Evolutionary conservation across 2,329 filamentous ascomycete species (phyloP), one percentile per base, ranked within the genome.

Genomic region (Cryphonectria carpinicola): DNA sequence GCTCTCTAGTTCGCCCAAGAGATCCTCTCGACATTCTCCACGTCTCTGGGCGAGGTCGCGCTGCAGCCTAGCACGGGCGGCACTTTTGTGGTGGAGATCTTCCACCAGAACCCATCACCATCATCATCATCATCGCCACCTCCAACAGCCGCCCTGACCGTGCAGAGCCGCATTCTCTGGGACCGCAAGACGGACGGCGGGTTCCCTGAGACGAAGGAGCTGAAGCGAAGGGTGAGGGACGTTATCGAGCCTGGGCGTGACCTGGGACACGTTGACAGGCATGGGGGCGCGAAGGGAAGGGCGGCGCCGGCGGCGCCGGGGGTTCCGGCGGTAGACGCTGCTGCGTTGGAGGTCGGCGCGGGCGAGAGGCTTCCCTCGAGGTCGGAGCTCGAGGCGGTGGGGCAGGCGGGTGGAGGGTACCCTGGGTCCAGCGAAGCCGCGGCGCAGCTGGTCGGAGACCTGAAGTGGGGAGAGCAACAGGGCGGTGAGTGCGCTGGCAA

Each of bases 191-290:
- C 82, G 4, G 91, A 98, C 78, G 93, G 93, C 41, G 95, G 96
- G 0, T 99, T 99, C 81, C 96, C 95, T 72, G 94, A 98, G 82
- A 94, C 93, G 2, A 97, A 98, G 81, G 91, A 95, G 75, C 86
- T 98, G 60, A 98, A 98, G 83, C 90, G 94, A 71, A 86, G 91
- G 22, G 89, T 98, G 6, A 85, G 95, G 70, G 93, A 98, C 82
- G 86, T 93, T 66, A 90, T 98, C 75, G 91, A 96, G 76, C 95
- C 95, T 0, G 85, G 83, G 0, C 86, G 92, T 73, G 88, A 95
- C 77, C 82, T 98, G 67, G 95, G 95, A 0, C 95, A 98, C 81
- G 91, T 94, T 35, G 92, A 95, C 79, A 84, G 88, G 68, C 80
- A 86, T 67, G 78, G 84, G 64, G 62, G 25, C 17, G n/a, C 62